Conservation (phyloP, 108 stramenopile genomes). For the Discostella stelligeroides region DNA sequence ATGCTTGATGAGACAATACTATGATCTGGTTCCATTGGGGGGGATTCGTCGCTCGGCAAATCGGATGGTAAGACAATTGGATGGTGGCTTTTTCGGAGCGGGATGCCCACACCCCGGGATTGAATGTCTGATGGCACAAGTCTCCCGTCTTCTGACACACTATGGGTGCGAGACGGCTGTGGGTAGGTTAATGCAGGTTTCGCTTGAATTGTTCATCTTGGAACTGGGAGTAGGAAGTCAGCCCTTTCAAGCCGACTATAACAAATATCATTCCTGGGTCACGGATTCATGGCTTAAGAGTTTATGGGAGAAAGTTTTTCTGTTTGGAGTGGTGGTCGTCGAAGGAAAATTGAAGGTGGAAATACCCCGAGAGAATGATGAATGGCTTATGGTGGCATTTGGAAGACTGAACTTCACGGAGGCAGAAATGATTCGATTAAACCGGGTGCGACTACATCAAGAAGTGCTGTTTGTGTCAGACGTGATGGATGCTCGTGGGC, state of each 20-base stretch:
- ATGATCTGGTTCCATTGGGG: too few species aligned
- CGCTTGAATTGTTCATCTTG: background rate
- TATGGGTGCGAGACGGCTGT: background rate
- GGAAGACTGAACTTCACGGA: background rate
- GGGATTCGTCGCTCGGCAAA: too few species aligned
- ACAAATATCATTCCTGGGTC: background rate
- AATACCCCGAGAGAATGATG: slow-evolving; percentile 8
- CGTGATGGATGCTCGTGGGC: background rate
- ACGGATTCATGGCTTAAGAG: too few species aligned
- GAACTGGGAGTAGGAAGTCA: background rate
- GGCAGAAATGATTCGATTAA: background rate
- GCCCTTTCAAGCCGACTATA: background rate
- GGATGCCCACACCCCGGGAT: slow-evolving; percentile 20
- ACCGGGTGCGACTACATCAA: background rate
- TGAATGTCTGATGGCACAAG: slow-evolving; percentile 1
- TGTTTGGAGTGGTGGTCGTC: background rate
- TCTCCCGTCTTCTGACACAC: background rate
- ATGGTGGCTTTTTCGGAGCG: slow-evolving; percentile 11
- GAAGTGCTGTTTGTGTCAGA: too few species aligned
- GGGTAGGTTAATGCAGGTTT: background rate
- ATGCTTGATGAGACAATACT: too few species aligned
- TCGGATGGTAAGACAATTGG: slow-evolving; percentile 10
- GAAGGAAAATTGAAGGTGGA: background rate
- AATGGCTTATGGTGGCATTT: slow-evolving; percentile 11
- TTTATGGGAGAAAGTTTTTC: slow-evolving; percentile 3